A percentile compares a stretch with the other conserved stretches of the same genome.
phyloP scores from a whole-genome alignment of 2,329 filamentous ascomycete species.

The Laburnicola sp. region DNA sequence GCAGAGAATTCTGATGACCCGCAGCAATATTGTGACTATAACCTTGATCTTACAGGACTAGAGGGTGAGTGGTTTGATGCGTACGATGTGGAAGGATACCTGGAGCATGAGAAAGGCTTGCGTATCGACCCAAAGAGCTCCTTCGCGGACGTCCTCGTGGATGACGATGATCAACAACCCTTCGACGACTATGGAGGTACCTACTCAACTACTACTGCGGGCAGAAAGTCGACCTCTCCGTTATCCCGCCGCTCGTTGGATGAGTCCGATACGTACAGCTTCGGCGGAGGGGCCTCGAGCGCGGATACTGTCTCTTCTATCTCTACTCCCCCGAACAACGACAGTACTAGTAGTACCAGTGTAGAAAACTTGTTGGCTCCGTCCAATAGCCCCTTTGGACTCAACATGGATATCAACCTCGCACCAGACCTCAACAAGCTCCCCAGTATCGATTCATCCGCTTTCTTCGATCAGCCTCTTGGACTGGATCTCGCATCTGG shows the following conservation, averaged over 20 bases:
- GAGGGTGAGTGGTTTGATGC: slow-evolving; percentile 77
- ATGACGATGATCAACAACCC: slow-evolving; percentile 23
- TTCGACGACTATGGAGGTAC: background rate
- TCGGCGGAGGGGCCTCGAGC: slow-evolving; percentile 1
- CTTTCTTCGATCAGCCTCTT: slow-evolving; percentile 35
- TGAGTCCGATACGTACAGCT: slow-evolving; percentile 2
- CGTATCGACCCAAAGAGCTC: slow-evolving; percentile 63
- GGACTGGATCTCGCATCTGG: slow-evolving; percentile 40
- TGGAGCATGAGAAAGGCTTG: slow-evolving; percentile 63
- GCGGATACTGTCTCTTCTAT: background rate
- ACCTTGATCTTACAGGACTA: slow-evolving; percentile 63
- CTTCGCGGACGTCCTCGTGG: slow-evolving; percentile 57
- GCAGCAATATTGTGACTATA: slow-evolving; percentile 50
- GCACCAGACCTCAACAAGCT: slow-evolving; percentile 16
- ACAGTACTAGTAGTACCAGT: background rate
- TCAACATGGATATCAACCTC: slow-evolving; percentile 25
- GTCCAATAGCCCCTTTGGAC: slow-evolving; percentile 23
- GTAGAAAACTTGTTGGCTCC: slow-evolving; percentile 6
- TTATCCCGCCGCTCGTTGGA: slow-evolving; percentile 3
- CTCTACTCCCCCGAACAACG: slow-evolving; percentile 1
- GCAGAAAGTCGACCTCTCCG: background rate
- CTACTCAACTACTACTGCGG: background rate
- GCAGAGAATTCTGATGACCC: slow-evolving; percentile 30
- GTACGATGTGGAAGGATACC: slow-evolving; percentile 75
- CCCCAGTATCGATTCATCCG: slow-evolving; percentile 19